Evolutionary conservation across 225 moss, liverwort and hornwort genomes (phyloP), one percentile per base, ranked within the genome.

Genomic region (Sphagnum contortum): DNA sequence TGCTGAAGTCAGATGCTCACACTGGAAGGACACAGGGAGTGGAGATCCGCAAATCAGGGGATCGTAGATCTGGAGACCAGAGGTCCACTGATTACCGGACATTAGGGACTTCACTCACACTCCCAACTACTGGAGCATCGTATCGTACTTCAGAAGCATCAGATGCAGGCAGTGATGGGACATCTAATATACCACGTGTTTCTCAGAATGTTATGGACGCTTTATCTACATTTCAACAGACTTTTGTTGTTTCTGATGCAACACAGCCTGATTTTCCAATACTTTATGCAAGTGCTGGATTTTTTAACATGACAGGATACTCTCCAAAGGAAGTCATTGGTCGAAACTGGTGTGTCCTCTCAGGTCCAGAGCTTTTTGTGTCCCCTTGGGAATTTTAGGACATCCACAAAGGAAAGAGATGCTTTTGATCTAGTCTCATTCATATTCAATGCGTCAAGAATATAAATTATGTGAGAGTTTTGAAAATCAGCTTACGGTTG

Each of bases 251-350:
- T 51, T 88, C 83, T 50, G 94, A 94, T 59, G 87, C 87, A 0
- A 72, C 78, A 10, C 71, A 85, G 45, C 68, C 73, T 0, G 85
- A 88, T 44, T 82, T 73, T 9, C 94, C 94, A 6, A 87, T 94
- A 66, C 61, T 90, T 55, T 94, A 88, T 47, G 91, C 91, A 2
- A 94, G 94, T 68, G 86, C 87, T 2, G 94, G 94, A 0, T 94
- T 94, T 72, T 91, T 88, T 62, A 83, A 70, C 11, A 90, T 94
- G 90, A 94, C 94, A 0, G 94, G 94, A 52, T 94, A 91, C 70
- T 48, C 79, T 13, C 74, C 88, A 6, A 77, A 73, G 4, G 94
- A 94, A 75, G 80, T 88, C 54, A 77, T 81, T 1, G 94, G 94
- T 5, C 83, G 73, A 49, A 94, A 91, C 44, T 91, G 87, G 84